Base-by-base conservation (phyloP, 352 stramenopile genomes). In the Lagenidium giganteum region DNA sequence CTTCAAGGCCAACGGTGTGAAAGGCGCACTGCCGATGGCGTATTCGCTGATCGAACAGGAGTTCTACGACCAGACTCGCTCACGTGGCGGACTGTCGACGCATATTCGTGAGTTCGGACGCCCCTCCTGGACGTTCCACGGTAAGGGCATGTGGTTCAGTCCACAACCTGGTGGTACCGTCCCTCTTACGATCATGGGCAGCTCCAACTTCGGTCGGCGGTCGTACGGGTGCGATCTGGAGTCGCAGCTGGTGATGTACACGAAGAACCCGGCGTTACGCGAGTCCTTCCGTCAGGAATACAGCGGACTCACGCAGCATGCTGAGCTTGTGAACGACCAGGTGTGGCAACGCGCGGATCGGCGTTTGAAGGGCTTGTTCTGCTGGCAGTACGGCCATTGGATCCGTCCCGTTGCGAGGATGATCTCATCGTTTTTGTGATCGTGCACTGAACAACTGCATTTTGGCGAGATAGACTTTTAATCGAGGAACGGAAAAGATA, bases 1-100 rank as follows among this genome's bases (percentile, higher is more conserved):
- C 42, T 89, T 73, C 52, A 69, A 77, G 33, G 75, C 71, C 6
- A 64, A 60, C 17, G 73, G 72, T n/a, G 57, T 87, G 17, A 87
- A 84, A 39, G 74, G 76, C n/a, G 73, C 76, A 3, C 29, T 92
- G 16, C 79, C 79, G 3, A 89, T 89, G 72, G 77, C 76, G 4
- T 92, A 92, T 34, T 88, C 75, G 26, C 43, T 89, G n/a, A 84
- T 92, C 33, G 79, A 92, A 55, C 64, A 86, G 42, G 61, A 86
- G 5, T 91, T 91, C 27, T 88, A 79, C 42, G 63, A 84, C 16
- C 67, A 66, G 11, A 76, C 62, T 4, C 56, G 68, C 5, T 45
- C 41, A 12, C 60, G 62, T 14, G n/a, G n/a, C n/a, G 26, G 55
- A 22, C 86, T 61, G 23, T 45, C 51, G 24, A 71, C 75, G 0